Conservation (phyloP, 2,329 filamentous ascomycete genomes). For the Ophioceras dolichostomum region DNA sequence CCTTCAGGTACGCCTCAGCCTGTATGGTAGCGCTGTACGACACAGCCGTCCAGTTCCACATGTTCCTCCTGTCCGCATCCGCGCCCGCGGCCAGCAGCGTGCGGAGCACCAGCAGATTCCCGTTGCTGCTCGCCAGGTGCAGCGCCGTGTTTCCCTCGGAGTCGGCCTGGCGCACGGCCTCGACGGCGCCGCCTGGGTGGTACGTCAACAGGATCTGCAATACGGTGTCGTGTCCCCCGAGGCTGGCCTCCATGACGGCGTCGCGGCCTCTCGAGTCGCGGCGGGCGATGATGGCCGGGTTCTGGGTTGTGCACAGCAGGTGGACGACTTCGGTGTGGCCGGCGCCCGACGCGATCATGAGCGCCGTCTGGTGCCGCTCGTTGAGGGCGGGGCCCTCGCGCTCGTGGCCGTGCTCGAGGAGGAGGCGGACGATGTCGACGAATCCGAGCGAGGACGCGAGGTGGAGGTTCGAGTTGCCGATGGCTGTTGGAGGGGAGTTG, state of each 20-base stretch:
- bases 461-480: conserved; percentile 76
- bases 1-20: conserved; percentile 75
- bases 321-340: conserved; percentile 66
- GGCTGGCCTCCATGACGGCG: conserved; percentile 55
- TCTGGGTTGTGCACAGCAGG: conserved; percentile 52
- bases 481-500: conserved; percentile 21
- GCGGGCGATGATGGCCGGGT: conserved; percentile 50
- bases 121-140: conserved; percentile 75
- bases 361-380: conserved; percentile 65
- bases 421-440: conserved; percentile 52
- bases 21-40: conserved; percentile 72
- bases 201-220: conserved; percentile 54
- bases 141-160: conserved; percentile 72
- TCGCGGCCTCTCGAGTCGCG: conserved; percentile 58
- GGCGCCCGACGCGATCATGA: conserved; percentile 62
- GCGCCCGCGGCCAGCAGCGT: conserved; percentile 70
- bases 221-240: conserved; percentile 49
- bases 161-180: conserved; percentile 48
- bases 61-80: conserved; percentile 58
- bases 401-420: conserved; percentile 68
- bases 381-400: conserved; percentile 56
- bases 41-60: conserved; percentile 73
- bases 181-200: conserved; percentile 38
- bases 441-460: conserved; percentile 65
- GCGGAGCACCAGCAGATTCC: conserved; percentile 64